Base-by-base conservation (phyloP, 306 rosid species). In the Quercus agrifolia region DNA sequence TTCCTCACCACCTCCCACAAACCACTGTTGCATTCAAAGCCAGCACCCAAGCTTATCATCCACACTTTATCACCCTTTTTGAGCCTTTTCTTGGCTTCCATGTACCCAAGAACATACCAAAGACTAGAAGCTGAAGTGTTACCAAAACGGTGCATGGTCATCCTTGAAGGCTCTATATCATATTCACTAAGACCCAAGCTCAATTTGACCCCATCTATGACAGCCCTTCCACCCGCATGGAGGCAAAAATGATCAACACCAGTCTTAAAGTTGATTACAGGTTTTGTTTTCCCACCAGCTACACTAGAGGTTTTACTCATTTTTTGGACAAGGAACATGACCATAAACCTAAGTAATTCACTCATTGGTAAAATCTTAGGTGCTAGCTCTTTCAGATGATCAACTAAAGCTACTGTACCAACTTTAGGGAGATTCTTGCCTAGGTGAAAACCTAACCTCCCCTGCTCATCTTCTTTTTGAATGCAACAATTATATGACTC, bases 21-120 rank as follows among this genome's bases (percentile, higher is more conserved):
- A 73, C 98, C 90, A 77, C 98, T 94, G 41, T 91, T 89, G 86
- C 98, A 94, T 87, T 94, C 91, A 85, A 94, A 94, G 52, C 98
- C 98, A 55, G 94, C 93, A 51, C 98, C 98, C 81, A 94, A 94
- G 79, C 98, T 90, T 84, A 94, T 94, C 98, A 94, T 94, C 81
- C 92, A 23, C 0, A 94, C 83, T 5, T 76, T 89, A 21, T 88
- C 91, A 0, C 91, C 93, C 35, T 79, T 90, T 75, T 88, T 89
- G 41, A 94, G 82, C 83, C 98, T 89, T 72, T 90, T 88, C 80
- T 94, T 94, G 0, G 94, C 98, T 21, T 94, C 97, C 98, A 94
- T 94, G 80, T 94, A 94, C 30, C 87, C 97, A 19, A 94, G 52
- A 25, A 94, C 97, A 62, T 94, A 94, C 98, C 98, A 94, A 2